These are phyloP conservation scores for Erodium maritimum DNA, from an alignment of 345 rosid genomes.

Conservation along the genomic window DNA sequence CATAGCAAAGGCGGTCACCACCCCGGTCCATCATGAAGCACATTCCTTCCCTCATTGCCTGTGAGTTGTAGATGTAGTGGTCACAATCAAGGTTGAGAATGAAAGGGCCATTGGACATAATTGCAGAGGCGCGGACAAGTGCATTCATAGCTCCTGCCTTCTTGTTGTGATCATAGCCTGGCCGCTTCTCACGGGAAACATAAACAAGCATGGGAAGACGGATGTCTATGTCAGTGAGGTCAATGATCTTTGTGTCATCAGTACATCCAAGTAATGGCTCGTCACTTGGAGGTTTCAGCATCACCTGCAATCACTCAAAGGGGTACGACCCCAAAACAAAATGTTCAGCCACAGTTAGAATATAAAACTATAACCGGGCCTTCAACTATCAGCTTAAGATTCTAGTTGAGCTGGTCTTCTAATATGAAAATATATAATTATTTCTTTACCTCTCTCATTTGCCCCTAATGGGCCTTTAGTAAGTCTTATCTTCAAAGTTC, in stretches of 20 bases:
- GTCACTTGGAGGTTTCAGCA: constrained; percentile 17
- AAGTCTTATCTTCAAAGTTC: too few relatives aligned
- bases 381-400: too few relatives aligned
- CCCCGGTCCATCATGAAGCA: constrained; percentile 22
- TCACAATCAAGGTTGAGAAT: constrained; percentile 17
- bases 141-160: constrained; percentile 28
- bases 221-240: constrained; percentile 13
- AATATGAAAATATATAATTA: too few relatives aligned
- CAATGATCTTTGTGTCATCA: constrained; percentile 8
- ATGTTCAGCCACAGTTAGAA: too few relatives aligned
- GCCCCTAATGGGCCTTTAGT: too few relatives aligned
- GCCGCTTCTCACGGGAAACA: constrained; percentile 19
- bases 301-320: constrained; percentile 9
- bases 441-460: too few relatives aligned
- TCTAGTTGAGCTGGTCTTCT: too few relatives aligned
- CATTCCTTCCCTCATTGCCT: constrained; percentile 22
- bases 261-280: constrained; percentile 12
- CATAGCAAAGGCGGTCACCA: constrained; percentile 14
- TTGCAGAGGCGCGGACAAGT: constrained; percentile 16
- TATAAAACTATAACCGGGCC: too few relatives aligned
- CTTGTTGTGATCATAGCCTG: constrained; percentile 24
- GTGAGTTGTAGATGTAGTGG: constrained; percentile 21
- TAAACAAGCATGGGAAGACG: constrained; percentile 23
- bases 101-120: constrained; percentile 22
- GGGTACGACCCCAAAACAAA: too few relatives aligned